Evolutionary conservation across 768 basidiomycete genomes (phyloP), one percentile per base, ranked within the genome.

Genomic region (Xerocomus potaroensis): DNA sequence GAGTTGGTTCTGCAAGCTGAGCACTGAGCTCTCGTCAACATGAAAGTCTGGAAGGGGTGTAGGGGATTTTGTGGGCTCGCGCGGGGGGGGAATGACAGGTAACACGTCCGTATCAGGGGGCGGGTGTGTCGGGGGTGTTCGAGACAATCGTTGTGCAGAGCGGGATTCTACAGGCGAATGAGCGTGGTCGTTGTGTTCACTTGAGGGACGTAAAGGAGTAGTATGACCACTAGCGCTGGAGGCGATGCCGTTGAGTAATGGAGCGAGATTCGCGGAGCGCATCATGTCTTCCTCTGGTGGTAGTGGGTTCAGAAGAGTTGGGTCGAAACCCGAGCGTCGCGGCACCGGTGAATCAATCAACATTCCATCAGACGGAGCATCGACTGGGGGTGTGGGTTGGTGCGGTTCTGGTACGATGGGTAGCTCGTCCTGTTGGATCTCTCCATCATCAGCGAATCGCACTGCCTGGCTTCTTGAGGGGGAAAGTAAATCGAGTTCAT

Each of bases 31-130:
- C 19, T 77, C 69, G 39, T 87, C 73, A 12, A 95, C 58, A 33
- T 79, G 64, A 66, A 99, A 96, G 32, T 86, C 81, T 2, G 91
- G 91, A 3, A 83, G 72, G 1, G 87, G 87, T 0, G 85, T 81
- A 1, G 84, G 85, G 11, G 76, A 69, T 39, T 79, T 75, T 46
- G 81, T 81, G 36, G 82, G 65, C 27, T 80, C 72, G 23, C 54
- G 56, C 11, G 60, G 49, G 43, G 56, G 50, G 34, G 55, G 51
- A 36, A 54, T 29, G 1, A 61, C 46, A 16, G 64, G 60, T 16
- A 66, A 49, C 9, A 21, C 35, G 16, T 57, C 54, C n/a, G 21
- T n/a, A 29, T 53, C 62, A 14, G 49, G 40, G 10, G 40, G 40
- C 35, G 38, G 47, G 12, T 56, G 49, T 12, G 29, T 14, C 0